A percentile compares a stretch with the other conserved stretches of the same genome.
phyloP scores from a whole-genome alignment of 2,329 filamentous ascomycete genomes.

The Neofusicoccum ribis region DNA sequence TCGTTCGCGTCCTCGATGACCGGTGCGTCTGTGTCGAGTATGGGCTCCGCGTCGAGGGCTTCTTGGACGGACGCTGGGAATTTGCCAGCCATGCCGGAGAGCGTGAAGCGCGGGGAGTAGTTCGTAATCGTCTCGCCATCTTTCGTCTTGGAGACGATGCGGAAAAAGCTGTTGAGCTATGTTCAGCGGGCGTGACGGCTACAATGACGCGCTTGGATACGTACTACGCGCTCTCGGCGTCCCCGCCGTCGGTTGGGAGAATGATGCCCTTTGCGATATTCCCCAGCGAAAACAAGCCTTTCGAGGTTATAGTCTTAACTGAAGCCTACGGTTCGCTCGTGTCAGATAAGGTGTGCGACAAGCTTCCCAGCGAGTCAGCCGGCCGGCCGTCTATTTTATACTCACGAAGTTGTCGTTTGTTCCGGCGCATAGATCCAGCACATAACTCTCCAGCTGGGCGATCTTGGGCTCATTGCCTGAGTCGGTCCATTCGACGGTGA shows the following conservation, averaged over 20 bases:
- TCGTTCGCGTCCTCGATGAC: background rate
- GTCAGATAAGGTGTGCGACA: background rate
- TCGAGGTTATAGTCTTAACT: conserved; percentile 17
- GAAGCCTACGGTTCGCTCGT: conserved; percentile 13
- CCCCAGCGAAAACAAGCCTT: conserved; percentile 42
- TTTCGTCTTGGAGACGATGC: conserved; percentile 56
- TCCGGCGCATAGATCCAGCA: conserved; percentile 62
- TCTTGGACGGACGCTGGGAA: conserved; percentile 51
- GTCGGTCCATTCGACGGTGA: conserved; percentile 60
- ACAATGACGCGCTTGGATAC: background rate
- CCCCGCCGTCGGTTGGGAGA: conserved; percentile 43
- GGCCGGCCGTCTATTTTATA: background rate
- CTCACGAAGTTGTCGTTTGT: conserved; percentile 55
- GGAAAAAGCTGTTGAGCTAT: conserved; percentile 29
- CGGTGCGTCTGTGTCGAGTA: background rate
- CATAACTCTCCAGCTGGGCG: conserved; percentile 54
- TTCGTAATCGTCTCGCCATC: conserved; percentile 59
- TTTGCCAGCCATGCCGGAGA: conserved; percentile 63
- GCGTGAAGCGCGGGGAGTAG: conserved; percentile 65
- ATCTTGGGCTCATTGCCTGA: conserved; percentile 52
- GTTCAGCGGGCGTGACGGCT: conserved; percentile 21
- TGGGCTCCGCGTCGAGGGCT: conserved; percentile 26
- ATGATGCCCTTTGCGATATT: conserved; percentile 49
- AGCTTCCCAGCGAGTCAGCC: conserved; percentile 1
- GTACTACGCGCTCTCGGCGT: conserved; percentile 29